Evolutionary conservation across 257 asterid genomes (phyloP).

Genomic region (Galeopsis tetrahit): DNA sequence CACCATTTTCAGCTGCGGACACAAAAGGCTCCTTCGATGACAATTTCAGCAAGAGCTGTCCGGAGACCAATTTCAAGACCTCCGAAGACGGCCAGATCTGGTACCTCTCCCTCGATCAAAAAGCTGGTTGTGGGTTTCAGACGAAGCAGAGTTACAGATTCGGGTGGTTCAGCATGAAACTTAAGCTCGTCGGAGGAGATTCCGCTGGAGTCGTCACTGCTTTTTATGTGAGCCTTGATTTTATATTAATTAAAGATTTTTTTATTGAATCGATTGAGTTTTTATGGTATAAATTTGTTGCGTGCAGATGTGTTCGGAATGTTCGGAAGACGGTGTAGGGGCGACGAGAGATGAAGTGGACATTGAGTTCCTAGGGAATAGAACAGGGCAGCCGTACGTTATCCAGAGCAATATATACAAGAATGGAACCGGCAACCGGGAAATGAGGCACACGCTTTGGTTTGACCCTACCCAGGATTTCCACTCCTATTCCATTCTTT

Average conservation of each 20-base stretch:
- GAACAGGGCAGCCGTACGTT: slow-evolving; percentile 84
- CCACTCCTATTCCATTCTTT: slow-evolving; percentile 79
- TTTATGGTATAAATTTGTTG: neutral
- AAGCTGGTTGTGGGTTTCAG: slow-evolving; percentile 87
- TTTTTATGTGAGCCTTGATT: slow-evolving; percentile 63
- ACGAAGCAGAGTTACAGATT: slow-evolving; percentile 84
- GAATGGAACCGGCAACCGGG: slow-evolving; percentile 93
- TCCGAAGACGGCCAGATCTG: slow-evolving; percentile 93
- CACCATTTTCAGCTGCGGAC: slow-evolving; percentile 40
- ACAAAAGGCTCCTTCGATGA: slow-evolving; percentile 55
- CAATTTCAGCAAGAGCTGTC: slow-evolving; percentile 77
- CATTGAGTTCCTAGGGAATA: slow-evolving; percentile 92
- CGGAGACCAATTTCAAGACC: slow-evolving; percentile 76
- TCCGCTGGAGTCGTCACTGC: slow-evolving; percentile 99
- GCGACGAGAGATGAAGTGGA: slow-evolving; percentile 91
- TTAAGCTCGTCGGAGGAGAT: slow-evolving; percentile 82
- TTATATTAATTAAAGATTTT: too few species aligned
- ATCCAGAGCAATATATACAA: slow-evolving; percentile 90
- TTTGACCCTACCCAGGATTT: slow-evolving; percentile 87
- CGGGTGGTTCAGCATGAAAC: slow-evolving; percentile 99
- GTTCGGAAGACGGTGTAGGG: slow-evolving; percentile 76
- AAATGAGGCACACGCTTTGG: slow-evolving; percentile 90
- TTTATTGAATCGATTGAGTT: neutral
- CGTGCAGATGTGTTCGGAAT: slow-evolving; percentile 89
- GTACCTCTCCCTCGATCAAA: slow-evolving; percentile 72